Base-by-base conservation (phyloP, 306 rosid species). In the Neltuma alba region DNA sequence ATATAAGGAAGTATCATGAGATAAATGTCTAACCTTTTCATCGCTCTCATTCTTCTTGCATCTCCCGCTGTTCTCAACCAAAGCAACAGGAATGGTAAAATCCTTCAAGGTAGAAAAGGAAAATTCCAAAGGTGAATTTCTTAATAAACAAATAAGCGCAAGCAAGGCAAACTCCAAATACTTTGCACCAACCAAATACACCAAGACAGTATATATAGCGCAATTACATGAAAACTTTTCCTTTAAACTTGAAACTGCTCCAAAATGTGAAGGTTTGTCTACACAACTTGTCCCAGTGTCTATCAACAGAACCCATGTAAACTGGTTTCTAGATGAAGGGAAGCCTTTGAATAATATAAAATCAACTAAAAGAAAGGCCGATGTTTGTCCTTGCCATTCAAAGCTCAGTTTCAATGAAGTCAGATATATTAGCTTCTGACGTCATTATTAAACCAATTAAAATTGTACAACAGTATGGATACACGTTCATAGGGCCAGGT, bases 61-160 rank as follows among this genome's bases (percentile, higher is more conserved):
- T 85, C 95, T 89, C 45, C 93, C 99, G 74, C 99, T 91, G 90
- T 94, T 94, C 87, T 94, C 99, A 36, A 88, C 93, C 88, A 92
- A 89, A 80, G 89, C 97, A 82, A 91, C 90, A 27, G 97, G 97
- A 83, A 92, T 83, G 1, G 81, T n/a, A 40, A 76, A 75, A 71
- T 76, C 97, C 99, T 94, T 75, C 18, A 70, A 76, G 55, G 61
- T 6, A 20, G 47, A 73, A 36, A 68, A 65, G 30, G 15, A 75
- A 42, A 33, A 72, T 21, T 33, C 55, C 7, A 62, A 82, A 78
- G 54, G 67, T 67, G 62, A 67, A 66, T 57, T 58, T 57, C 34
- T 66, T 44, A 31, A 52, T 48, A 52, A 77, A 30, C 55, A 62
- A 33, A n/a, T 34, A 10, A 16, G 28, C 25, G 48, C 33, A 28